Evolutionary conservation across 495 filamentous ascomycete genomes (phyloP).

Genomic region (Lophiotrema nucula): DNA sequence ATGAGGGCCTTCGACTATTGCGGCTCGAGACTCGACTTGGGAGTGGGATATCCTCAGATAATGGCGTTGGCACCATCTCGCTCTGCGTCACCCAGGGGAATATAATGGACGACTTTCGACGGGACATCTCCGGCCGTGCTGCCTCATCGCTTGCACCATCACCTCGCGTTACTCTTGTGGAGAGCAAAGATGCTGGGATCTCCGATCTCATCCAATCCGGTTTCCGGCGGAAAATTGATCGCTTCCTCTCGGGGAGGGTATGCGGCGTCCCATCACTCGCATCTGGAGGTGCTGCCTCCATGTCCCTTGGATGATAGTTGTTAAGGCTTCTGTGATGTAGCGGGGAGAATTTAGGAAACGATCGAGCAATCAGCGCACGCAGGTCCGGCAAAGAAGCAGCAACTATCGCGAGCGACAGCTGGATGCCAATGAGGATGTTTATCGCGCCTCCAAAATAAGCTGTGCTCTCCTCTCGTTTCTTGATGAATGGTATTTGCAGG

Average conservation of each 20-base stretch:
- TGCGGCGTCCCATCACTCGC: no score
- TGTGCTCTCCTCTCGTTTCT: not conserved
- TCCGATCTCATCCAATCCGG: constrained; percentile 22
- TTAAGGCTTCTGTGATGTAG: constrained; percentile 20
- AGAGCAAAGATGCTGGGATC: constrained; percentile 5
- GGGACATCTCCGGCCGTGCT: not conserved
- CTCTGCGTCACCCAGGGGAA: not conserved
- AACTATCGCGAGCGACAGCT: constrained; percentile 19
- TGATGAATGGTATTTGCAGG: constrained; percentile 23
- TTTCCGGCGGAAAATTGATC: not conserved
- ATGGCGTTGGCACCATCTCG: not conserved
- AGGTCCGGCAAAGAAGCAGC: constrained; percentile 24
- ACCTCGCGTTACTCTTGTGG: not conserved
- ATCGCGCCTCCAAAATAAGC: constrained; percentile 23
- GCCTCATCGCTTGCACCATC: not conserved
- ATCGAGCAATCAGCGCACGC: constrained; percentile 16
- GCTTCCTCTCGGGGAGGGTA: not conserved
- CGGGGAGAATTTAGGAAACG: constrained; percentile 18
- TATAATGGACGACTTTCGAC: not conserved
- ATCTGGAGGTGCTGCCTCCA: not conserved
- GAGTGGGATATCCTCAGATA: not conserved
- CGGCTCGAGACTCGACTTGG: not conserved
- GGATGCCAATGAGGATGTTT: constrained; percentile 23
- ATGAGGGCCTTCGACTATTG: not conserved
- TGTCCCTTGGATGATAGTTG: not conserved